Percentiles rank a stretch among this genome's conserved stretches.
These are phyloP conservation scores for Phytophthora ramorum DNA, from an alignment of 352 stramenopile genomes.

Conservation along the genomic window DNA sequence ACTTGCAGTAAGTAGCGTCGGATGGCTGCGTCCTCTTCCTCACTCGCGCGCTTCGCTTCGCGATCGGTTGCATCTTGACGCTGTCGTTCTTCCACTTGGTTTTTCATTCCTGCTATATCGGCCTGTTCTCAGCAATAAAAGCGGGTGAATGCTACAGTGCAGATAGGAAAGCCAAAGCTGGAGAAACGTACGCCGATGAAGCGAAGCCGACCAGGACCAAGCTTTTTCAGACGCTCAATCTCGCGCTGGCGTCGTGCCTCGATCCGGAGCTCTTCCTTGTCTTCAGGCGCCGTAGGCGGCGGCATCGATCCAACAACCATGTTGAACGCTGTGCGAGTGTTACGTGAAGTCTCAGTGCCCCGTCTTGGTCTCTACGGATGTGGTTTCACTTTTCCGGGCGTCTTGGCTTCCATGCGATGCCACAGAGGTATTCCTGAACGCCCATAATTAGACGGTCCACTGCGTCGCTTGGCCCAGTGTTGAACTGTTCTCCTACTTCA, in stretches of 20 bases:
- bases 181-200: constrained; percentile 61
- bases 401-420: constrained; percentile 18
- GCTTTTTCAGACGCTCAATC: constrained; percentile 72
- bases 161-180: neutral
- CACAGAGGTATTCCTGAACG: constrained; percentile 23
- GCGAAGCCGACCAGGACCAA: constrained; percentile 66
- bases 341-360: neutral
- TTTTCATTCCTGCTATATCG: constrained; percentile 78
- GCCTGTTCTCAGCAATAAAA: constrained; percentile 39
- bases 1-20: constrained; percentile 80
- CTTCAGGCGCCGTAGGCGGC: constrained; percentile 29
- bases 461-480: neutral
- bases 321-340: neutral
- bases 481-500: neutral
- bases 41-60: constrained; percentile 48
- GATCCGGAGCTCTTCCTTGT: constrained; percentile 57
- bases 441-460: constrained; percentile 15
- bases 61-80: constrained; percentile 49
- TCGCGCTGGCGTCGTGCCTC: constrained; percentile 70
- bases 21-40: constrained; percentile 73
- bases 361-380: constrained; percentile 1
- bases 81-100: constrained; percentile 77
- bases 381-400: constrained; percentile 19
- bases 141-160: neutral
- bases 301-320: constrained; percentile 41